Evolutionary conservation across 495 filamentous ascomycete genomes (phyloP), one percentile per base, ranked within the genome.

Genomic region (Penicillium manginii): DNA sequence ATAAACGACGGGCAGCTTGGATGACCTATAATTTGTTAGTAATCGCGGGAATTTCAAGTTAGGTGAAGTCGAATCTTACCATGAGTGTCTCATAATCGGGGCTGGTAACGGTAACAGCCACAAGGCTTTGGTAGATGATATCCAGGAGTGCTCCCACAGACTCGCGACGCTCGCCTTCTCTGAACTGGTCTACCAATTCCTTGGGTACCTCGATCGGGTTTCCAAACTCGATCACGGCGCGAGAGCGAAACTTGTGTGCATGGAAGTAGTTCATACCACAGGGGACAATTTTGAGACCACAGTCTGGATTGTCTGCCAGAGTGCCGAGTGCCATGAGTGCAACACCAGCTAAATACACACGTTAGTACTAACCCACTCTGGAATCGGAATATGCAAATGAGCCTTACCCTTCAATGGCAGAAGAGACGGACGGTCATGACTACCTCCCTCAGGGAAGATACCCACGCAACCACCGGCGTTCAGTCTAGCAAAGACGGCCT

Each of bases 211-310:
- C 88, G 33, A 98, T 80, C 3, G 94, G 92, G 23, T 81, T 86
- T 19, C 96, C 94, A 70, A 99, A 99, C 64, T 99, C 94, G 58
- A 99, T 85, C 2, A 99, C 94, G 37, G 96, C 96, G 68, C 94
- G 84, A 50, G 94, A 99, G 17, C 94, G 87, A 75, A 99, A 99
- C 71, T 98, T 99, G 77, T 99, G 94, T 4, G 94, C 90, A 74
- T 99, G 94, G 76, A 99, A 99, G 74, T 99, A 99, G 68, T 99
- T 99, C 94, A 98, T 98, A 58, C 96, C 96, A 50, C 92, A 93
- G n/a, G 96, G 96, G n/a, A 99, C 90, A 64, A 99, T 98, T 72
- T 91, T 96, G 61, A 99, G 70, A n/a, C 89, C 92, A 68, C 89
- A 97, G 61, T 96, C 82, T 4, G 93, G 94, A 48, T 91, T 84